A percentile compares a stretch with the other conserved stretches of the same genome.
Conservation (phyloP, 225 moss, liverwort and hornwort species). For the Pseudoscleropodium purum region DNA sequence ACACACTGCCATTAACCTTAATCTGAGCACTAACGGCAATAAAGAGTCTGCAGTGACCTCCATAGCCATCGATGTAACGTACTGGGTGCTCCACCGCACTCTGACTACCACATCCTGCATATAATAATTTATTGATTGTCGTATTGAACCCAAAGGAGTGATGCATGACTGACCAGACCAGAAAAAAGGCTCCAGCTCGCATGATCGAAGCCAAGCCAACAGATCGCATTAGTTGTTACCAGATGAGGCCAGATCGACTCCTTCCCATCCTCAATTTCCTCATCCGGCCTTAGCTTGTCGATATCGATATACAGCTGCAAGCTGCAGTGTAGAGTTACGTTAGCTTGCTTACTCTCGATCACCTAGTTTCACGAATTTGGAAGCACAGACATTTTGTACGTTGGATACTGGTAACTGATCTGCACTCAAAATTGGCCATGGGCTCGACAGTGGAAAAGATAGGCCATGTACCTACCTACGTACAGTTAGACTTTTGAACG, state of each 20-base stretch:
- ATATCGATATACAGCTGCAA: background rate
- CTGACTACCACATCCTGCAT: background rate
- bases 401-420: background rate
- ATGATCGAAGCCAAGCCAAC: background rate
- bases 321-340: too few relatives aligned
- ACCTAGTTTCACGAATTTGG: background rate
- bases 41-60: background rate
- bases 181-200: background rate
- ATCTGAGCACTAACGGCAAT: background rate
- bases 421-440: background rate
- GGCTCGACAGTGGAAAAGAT: background rate
- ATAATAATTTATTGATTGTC: too few relatives aligned
- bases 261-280: background rate
- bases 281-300: too few relatives aligned
- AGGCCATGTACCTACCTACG: background rate
- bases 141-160: background rate
- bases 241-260: too few relatives aligned
- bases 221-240: background rate
- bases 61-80: background rate
- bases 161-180: background rate
- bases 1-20: too few relatives aligned
- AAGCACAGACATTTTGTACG: background rate
- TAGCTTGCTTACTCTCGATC: background rate
- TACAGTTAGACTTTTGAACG: background rate
- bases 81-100: too few relatives aligned